Base-by-base conservation (phyloP, 176 grass and related monocot genomes). In the Lolium multiflorum region DNA sequence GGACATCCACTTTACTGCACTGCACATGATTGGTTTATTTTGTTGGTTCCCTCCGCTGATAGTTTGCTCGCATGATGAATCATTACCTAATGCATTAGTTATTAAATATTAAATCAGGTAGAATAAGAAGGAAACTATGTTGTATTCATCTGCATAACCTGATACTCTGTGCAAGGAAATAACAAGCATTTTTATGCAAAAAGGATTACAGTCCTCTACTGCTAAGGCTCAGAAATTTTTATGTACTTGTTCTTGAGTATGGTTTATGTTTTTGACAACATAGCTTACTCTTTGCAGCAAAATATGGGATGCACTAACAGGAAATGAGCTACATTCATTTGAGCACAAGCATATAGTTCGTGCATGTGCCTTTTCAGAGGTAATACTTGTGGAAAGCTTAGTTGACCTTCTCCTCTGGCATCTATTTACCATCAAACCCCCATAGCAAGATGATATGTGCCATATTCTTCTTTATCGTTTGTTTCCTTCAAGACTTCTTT, bases 261-360 rank as follows among this genome's bases (percentile, higher is more conserved):
- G 41, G 18, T 37, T 24, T 56, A 84, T 11, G 62, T 58, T 61
- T 61, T 84, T 41, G 44, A 54, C 18, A 7, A 68, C 64, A 83
- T 72, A 64, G 18, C 73, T 64, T 15, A 64, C 12, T 39, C 46
- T 12, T 73, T 98, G 44, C 90, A 98, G 96, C 82, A 98, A 98
- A 94, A 82, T 98, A 87, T 98, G 96, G 96, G 96, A 98, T 90
- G 96, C 96, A 50, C 78, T 98, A 76, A 89, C 91, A 58, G 96
- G 96, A 18, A 90, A 98, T 75, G 93, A 92, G 88, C 79, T 98
- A 43, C 93, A 98, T 82, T 95, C 96, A 4, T 98, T 98, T 50
- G 96, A 98, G 60, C 96, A 98, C 87, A 98, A 98, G 77, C 96
- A 98, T 76, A 98, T 98, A 85, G 96, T 98, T 37, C 91, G 96